phyloP scores from a whole-genome alignment of 192 early-diverging fungal species.

The Dissophora ornata region DNA sequence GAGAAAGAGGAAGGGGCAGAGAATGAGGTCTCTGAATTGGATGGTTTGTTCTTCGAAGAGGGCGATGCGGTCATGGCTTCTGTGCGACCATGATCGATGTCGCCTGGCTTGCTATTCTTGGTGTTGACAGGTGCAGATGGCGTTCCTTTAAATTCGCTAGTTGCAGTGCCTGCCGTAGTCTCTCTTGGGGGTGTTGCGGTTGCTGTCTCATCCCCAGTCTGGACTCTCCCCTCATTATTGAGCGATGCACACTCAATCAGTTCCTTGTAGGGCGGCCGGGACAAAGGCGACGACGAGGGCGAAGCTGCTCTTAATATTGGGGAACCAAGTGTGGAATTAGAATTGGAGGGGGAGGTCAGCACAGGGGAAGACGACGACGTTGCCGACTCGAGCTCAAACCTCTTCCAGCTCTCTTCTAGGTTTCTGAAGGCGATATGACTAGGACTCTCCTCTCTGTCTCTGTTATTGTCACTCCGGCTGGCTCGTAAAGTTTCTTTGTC shows the following conservation, averaged over 20 bases:
- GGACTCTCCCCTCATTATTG: not conserved
- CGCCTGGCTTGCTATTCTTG: no score
- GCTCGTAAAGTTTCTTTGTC: not conserved
- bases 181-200: no score
- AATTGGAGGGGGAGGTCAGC: not conserved
- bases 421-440: slow-evolving; percentile 33
- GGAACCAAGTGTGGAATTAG: not conserved
- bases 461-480: not conserved
- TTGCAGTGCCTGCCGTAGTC: not conserved
- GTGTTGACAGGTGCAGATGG: not conserved
- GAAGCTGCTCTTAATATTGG: slow-evolving; percentile 12
- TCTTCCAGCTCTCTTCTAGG: slow-evolving; percentile 35
- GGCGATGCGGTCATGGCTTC: no score
- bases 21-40: no score
- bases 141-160: not conserved
- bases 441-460: slow-evolving; percentile 27
- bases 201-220: not conserved
- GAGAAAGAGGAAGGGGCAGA: not conserved
- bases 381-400: slow-evolving; percentile 31
- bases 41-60: no score
- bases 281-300: slow-evolving; percentile 23
- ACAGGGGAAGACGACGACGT: not conserved
- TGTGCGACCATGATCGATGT: no score
- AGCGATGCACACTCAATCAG: slow-evolving; percentile 39
- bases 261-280: slow-evolving; percentile 23